These are phyloP conservation scores for Lathyrus tuberosus DNA, from an alignment of 306 rosid genomes.

Conservation along the genomic window DNA sequence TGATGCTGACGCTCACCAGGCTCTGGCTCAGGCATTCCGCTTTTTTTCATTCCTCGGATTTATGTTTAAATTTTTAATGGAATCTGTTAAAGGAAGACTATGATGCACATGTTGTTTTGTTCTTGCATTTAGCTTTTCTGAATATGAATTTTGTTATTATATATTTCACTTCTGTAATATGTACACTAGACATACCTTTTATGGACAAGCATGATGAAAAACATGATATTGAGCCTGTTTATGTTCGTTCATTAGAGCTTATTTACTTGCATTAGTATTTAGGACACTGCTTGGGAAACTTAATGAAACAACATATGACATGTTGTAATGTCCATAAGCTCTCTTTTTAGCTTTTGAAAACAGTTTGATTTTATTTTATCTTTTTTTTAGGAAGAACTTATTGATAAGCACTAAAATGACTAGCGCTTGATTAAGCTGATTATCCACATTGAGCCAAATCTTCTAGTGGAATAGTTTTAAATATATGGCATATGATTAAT, in stretches of 20 bases:
- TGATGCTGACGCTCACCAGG: conserved; percentile 89
- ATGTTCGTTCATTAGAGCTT: not conserved
- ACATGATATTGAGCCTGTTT: not conserved
- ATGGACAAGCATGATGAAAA: conserved; percentile 19
- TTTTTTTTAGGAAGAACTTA: not conserved
- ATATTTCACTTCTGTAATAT: not conserved
- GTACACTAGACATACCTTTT: not conserved
- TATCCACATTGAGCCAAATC: not conserved
- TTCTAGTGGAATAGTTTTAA: not conserved
- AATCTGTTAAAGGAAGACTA: conserved; percentile 25
- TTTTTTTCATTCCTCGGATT: conserved; percentile 14
- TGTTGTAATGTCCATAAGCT: not conserved
- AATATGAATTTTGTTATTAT: conserved; percentile 16
- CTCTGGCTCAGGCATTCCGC: conserved; percentile 81
- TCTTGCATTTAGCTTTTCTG: conserved; percentile 28
- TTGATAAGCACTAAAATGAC: not conserved
- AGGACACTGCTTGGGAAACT: too few relatives aligned
- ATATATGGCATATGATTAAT: conserved; percentile 2
- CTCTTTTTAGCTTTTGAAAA: not conserved
- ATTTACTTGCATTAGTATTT: not conserved
- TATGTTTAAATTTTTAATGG: conserved; percentile 12
- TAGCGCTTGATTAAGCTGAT: not conserved
- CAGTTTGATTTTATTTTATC: not conserved
- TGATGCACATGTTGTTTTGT: conserved; percentile 6
- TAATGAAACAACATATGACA: too few relatives aligned